phyloP scores from a whole-genome alignment of 257 asterid species.

The Nicotiana attenuata region DNA sequence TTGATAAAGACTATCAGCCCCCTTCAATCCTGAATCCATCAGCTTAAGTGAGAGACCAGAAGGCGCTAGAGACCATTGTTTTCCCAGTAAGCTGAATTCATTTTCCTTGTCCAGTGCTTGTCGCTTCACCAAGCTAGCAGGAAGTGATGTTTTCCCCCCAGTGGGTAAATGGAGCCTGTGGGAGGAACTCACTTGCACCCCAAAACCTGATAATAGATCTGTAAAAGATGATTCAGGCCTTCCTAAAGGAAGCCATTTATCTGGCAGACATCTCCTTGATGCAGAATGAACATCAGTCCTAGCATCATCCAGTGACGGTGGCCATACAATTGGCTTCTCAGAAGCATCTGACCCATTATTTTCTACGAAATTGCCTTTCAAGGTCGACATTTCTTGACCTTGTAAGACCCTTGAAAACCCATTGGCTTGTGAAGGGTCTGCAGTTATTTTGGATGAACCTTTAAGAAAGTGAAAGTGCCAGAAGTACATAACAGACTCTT shows the following conservation, averaged over 20 bases:
- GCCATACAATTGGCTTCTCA: conserved; percentile 56
- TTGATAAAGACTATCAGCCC: conserved; percentile 35
- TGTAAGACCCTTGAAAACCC: conserved; percentile 86
- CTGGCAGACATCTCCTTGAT: conserved; percentile 47
- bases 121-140: conserved; percentile 25
- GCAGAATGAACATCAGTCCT: conserved; percentile 41
- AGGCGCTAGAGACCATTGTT: conserved; percentile 50
- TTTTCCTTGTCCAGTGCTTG: conserved; percentile 48
- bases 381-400: conserved; percentile 85
- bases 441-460: conserved; percentile 65
- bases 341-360: conserved; percentile 58
- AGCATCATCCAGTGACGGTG: conserved; percentile 52
- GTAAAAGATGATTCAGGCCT: conserved; percentile 67
- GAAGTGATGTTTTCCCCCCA: conserved; percentile 34
- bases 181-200: conserved; percentile 42
- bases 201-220: conserved; percentile 76
- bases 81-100: conserved; percentile 32
- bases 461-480: conserved; percentile 7
- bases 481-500: conserved; percentile 11
- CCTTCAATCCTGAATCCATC: conserved; percentile 55
- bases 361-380: conserved; percentile 63
- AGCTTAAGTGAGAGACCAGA: conserved; percentile 62
- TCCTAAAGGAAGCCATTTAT: conserved; percentile 56
- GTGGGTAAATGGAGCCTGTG: conserved; percentile 35
- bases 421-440: conserved; percentile 63